Conservation (phyloP, 371 early-diverging fungal species). For the Syncephalastrum sp. region DNA sequence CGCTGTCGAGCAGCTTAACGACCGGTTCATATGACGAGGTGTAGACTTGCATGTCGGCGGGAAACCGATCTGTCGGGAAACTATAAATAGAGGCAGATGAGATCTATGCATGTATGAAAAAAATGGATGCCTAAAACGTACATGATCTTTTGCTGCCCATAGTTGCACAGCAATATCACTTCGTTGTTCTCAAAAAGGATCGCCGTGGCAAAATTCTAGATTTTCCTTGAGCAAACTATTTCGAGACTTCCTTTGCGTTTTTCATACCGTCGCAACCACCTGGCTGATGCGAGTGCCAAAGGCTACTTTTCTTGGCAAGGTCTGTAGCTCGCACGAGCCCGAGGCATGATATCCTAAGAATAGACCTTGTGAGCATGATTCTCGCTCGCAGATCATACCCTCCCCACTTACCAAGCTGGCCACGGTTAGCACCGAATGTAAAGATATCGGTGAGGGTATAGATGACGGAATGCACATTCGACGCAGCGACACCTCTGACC, state of each 20-base stretch:
- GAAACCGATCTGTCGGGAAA: conserved; percentile 47
- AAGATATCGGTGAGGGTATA: conserved; percentile 58
- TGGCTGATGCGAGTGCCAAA: conserved; percentile 45
- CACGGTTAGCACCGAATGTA: conserved; percentile 76
- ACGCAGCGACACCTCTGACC: conserved; percentile 69
- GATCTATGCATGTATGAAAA: no score
- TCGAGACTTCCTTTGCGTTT: background rate
- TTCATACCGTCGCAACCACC: conserved; percentile 47
- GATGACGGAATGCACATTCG: conserved; percentile 68
- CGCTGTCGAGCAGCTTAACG: conserved; percentile 35
- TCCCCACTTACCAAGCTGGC: conserved; percentile 64
- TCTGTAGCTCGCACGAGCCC: conserved; percentile 39
- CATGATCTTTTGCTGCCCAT: conserved; percentile 47
- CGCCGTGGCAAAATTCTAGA: conserved; percentile 52
- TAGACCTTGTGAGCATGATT: no score
- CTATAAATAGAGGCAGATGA: conserved; percentile 7
- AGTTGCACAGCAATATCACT: conserved; percentile 47
- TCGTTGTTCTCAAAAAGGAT: conserved; percentile 47
- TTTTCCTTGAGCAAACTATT: background rate
- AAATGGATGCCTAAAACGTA: conserved; percentile 16
- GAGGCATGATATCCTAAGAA: conserved; percentile 47
- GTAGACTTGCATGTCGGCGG: conserved; percentile 37
- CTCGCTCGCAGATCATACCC: no score
- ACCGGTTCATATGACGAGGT: conserved; percentile 17
- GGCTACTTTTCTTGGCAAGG: conserved; percentile 50